Evolutionary conservation across 305 asterid species (phyloP), one percentile per base, ranked within the genome.

Genomic region (Fraxinus floribunda): DNA sequence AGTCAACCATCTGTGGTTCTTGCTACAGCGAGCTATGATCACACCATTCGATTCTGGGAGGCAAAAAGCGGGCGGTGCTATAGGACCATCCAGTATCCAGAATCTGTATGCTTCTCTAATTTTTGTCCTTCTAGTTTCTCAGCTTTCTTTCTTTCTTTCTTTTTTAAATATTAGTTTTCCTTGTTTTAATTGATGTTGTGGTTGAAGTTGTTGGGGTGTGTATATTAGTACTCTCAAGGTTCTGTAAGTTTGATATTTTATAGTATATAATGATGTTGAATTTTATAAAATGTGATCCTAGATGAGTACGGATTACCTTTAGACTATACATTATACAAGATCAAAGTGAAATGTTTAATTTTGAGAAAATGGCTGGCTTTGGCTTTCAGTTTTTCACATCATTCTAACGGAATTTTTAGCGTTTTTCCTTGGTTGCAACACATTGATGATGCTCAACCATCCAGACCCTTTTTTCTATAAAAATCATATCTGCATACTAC

Each of bases 11-110:
- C 99, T 32, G 99, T 94, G 86, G 93, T 95, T 84, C 85, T 95
- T 81, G 99, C 98, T 3, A 95, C 99, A 9, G 97, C 98, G 68
- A 95, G 99, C 92, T 95, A 95, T 84, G 99, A 95, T 92, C 98
- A 94, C 87, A 94, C 99, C 15, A 95, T 95, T 86, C 92, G 94
- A 24, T 94, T 95, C 79, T 95, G 99, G 99, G 99, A 95, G 83
- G 98, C 98, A 0, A 93, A 93, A 81, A 92, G 93, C 36, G 98
- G 97, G 36, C 92, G 94, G 41, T 95, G 98, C 87, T 89, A 90
- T 88, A 88, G 97, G 73, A 94, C 98, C 72, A 93, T 95, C 78
- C 98, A 93, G 81, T 94, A 94, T 85, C 97, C 96, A 4, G 99
- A 94, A 89, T 95, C 99, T 32, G 99, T 95, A 88, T 22, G 92